phyloP scores from a whole-genome alignment of 441 rosid genomes.

The Brassica balearica region DNA sequence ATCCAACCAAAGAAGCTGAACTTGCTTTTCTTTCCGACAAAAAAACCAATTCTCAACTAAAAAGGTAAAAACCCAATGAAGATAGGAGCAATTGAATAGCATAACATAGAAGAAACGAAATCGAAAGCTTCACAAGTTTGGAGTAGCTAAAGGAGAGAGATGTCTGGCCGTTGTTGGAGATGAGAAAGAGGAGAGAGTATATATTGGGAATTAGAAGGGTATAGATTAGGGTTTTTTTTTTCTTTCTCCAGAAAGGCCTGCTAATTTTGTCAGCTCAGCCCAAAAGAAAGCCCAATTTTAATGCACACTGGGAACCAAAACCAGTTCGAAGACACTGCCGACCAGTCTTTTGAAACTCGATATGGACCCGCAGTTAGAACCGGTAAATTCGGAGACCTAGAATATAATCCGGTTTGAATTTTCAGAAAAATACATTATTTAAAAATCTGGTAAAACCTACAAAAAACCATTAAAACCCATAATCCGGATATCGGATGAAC shows the following conservation, averaged over 20 bases:
- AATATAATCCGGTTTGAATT: too few relatives aligned
- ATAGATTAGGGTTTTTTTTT: constrained; percentile 22
- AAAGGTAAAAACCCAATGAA: background rate
- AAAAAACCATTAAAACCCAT: too few relatives aligned
- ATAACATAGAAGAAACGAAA: too few relatives aligned
- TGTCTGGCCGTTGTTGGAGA: background rate
- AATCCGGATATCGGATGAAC: too few relatives aligned
- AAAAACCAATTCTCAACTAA: background rate
- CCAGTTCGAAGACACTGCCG: background rate
- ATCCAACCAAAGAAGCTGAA: constrained; percentile 47
- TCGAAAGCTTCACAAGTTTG: background rate
- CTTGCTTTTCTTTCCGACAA: constrained; percentile 26
- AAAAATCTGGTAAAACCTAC: too few relatives aligned
- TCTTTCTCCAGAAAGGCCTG: background rate
- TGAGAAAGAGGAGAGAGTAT: background rate
- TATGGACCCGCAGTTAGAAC: too few relatives aligned
- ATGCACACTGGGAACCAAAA: background rate
- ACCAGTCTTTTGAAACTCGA: too few relatives aligned
- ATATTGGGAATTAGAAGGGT: constrained; percentile 3
- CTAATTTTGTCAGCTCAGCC: background rate
- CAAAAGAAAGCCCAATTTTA: background rate
- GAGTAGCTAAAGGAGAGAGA: background rate
- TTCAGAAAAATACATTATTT: too few relatives aligned
- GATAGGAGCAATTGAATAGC: background rate
- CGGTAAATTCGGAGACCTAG: background rate